phyloP scores from a whole-genome alignment of 2,329 filamentous ascomycete genomes.

The Herpotrichia juniperi region DNA sequence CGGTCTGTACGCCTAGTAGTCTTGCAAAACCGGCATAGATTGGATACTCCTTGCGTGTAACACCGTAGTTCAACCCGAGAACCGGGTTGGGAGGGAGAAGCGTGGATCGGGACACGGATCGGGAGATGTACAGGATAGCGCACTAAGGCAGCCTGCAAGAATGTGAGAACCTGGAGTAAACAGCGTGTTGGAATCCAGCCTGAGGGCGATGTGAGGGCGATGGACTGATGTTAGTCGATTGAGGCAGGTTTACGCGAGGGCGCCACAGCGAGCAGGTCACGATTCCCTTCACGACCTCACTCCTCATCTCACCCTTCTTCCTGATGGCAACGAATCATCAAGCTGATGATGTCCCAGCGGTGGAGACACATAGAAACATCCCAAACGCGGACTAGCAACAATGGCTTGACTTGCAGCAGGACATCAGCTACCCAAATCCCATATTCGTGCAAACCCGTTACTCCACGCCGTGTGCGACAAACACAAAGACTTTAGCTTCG shows the following conservation, averaged over 20 bases:
- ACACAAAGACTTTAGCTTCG: conserved; percentile 3
- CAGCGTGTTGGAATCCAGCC: background rate
- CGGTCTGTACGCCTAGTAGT: background rate
- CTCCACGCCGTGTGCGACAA: conserved; percentile 28
- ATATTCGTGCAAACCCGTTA: conserved; percentile 19
- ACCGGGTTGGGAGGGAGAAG: conserved; percentile 27
- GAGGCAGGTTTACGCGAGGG: no score
- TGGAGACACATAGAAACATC: conserved; percentile 13
- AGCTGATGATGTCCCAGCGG: background rate
- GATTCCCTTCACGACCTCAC: conserved; percentile 1
- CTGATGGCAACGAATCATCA: background rate
- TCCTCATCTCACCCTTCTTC: background rate
- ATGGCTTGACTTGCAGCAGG: conserved; percentile 31
- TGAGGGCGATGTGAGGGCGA: background rate
- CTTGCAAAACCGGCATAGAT: background rate
- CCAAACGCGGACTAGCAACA: conserved; percentile 20
- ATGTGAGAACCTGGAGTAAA: conserved; percentile 5
- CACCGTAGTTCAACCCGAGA: conserved; percentile 14
- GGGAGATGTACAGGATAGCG: conserved; percentile 17
- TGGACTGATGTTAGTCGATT: background rate
- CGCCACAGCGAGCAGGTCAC: no score
- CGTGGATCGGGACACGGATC: conserved; percentile 24
- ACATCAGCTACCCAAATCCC: conserved; percentile 16
- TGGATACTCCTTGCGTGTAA: conserved; percentile 25
- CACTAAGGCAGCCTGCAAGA: conserved; percentile 14